Evolutionary conservation across 2,329 filamentous ascomycete genomes (phyloP), one percentile per base, ranked within the genome.

Genomic region (Neoascochyta sp.): DNA sequence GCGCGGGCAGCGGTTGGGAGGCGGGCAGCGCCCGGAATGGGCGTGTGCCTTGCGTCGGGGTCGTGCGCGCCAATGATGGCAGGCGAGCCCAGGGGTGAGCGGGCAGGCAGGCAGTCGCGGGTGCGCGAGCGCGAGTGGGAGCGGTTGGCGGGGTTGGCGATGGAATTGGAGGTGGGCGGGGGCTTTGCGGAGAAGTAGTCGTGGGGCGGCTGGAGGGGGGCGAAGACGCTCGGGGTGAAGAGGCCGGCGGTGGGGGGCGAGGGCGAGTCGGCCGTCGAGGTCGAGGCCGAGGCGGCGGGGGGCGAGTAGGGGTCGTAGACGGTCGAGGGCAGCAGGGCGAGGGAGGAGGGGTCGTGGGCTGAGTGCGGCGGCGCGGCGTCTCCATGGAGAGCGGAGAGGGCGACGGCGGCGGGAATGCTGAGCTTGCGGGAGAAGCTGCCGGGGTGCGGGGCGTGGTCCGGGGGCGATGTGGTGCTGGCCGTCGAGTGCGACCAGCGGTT

Each of bases 401-500:
- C 25, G 9, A 22, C 34, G 30, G 32, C 26, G 17, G 18, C 34
- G 28, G 54, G 52, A 40, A 61, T 54, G 47, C 58, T 61, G 35
- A 64, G 57, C 29, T 64, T 58, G 34, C 62, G 57, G 24, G 57
- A 56, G 43, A 60, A 57, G 43, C 50, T 58, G 27, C n/a, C n/a
- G n/a, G n/a, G 45, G 29, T 47, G 47, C 20, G 39, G 42, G 14
- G 39, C 31, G 45, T 62, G 41, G 27, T 16, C 20, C 29, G 34
- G 33, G 18, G 65, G 66, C n/a, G 56, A 52, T 25, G 61, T 64
- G 54, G 70, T 74, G 25, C 70, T 73, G 16, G 66, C 57, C 14
- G 74, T 76, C 11, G 71, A 75, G 42, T 76, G 73, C 19, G 75
- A 77, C 74, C 74, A 77, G 41, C 74, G 71, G 49, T 76, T 74